These are phyloP conservation scores for Calonectria henricotiae DNA, from an alignment of 2,329 filamentous ascomycete genomes.

Conservation along the genomic window DNA sequence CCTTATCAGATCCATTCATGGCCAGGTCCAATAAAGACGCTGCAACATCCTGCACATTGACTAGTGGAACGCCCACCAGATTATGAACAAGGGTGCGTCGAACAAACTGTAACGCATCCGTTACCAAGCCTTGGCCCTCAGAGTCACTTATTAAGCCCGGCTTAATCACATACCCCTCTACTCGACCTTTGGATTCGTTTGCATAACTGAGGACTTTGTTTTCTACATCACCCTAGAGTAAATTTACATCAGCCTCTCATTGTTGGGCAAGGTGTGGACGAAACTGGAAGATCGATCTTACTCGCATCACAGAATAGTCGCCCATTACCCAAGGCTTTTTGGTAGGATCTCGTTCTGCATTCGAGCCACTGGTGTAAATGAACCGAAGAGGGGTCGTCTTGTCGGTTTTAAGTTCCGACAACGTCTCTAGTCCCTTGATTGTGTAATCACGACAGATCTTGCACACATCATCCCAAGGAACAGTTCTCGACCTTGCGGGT, in stretches of 20 bases:
- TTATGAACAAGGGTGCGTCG: slow-evolving; percentile 34
- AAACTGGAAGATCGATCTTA: slow-evolving; percentile 50
- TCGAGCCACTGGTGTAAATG: slow-evolving; percentile 66
- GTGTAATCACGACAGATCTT: slow-evolving; percentile 61
- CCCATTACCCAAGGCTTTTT: slow-evolving; percentile 60
- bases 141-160: slow-evolving; percentile 60
- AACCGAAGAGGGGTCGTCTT: slow-evolving; percentile 62
- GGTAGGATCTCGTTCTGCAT: slow-evolving; percentile 62
- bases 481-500: slow-evolving; percentile 54
- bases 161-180: slow-evolving; percentile 62
- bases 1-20: slow-evolving; percentile 64
- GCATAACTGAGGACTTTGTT: slow-evolving; percentile 62
- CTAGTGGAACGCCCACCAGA: slow-evolving; percentile 54
- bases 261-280: background rate
- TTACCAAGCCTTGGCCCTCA: slow-evolving; percentile 13
- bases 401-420: slow-evolving; percentile 51
- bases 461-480: slow-evolving; percentile 57
- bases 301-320: slow-evolving; percentile 66
- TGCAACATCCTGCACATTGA: slow-evolving; percentile 59
- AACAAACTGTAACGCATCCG: slow-evolving; percentile 17
- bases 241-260: background rate
- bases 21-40: slow-evolving; percentile 64
- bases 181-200: slow-evolving; percentile 56
- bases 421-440: slow-evolving; percentile 55
- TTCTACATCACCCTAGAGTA: slow-evolving; percentile 65